Conservation (phyloP, 805 yeast species). For the Wickerhamiella bombiphila region DNA sequence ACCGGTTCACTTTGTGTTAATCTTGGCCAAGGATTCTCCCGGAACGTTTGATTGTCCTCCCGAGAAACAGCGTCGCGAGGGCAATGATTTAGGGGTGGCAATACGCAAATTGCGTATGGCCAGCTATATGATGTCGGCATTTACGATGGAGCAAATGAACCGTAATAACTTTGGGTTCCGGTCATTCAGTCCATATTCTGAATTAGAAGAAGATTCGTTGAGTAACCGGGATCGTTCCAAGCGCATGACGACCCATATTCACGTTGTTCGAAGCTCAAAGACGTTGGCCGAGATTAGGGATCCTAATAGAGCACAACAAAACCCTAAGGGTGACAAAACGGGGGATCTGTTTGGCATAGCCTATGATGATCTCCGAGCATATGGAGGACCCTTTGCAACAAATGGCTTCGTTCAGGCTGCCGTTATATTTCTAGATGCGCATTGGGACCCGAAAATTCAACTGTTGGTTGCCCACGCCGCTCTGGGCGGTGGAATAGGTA, state of each 20-base stretch:
- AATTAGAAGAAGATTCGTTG: conserved; percentile 38
- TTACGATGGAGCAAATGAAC: conserved; percentile 79
- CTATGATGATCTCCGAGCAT: conserved; percentile 45
- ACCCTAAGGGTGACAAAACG: conserved; percentile 48
- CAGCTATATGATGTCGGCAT: conserved; percentile 81
- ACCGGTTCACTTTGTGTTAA: conserved; percentile 66
- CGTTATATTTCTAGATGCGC: conserved; percentile 68
- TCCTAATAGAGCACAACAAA: conserved; percentile 78
- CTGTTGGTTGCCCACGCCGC: conserved; percentile 83
- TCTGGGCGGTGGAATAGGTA: conserved; percentile 69
- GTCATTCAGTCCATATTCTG: conserved; percentile 62
- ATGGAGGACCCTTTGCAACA: conserved; percentile 40
- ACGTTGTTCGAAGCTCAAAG: conserved; percentile 50
- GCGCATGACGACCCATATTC: conserved; percentile 61
- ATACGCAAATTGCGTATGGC: conserved; percentile 62
- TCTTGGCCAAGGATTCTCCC: conserved; percentile 65
- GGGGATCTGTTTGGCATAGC: conserved; percentile 76
- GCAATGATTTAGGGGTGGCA: conserved; percentile 56
- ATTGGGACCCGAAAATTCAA: conserved; percentile 50
- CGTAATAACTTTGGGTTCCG: conserved; percentile 65
- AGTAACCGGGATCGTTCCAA: conserved; percentile 30
- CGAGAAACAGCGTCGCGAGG: conserved; percentile 30
- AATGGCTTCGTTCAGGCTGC: conserved; percentile 58
- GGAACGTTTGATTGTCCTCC: conserved; percentile 55
- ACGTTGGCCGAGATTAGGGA: conserved; percentile 61